Base-by-base conservation (phyloP, 83 land plant species). In the Isoetes engelmannii region DNA sequence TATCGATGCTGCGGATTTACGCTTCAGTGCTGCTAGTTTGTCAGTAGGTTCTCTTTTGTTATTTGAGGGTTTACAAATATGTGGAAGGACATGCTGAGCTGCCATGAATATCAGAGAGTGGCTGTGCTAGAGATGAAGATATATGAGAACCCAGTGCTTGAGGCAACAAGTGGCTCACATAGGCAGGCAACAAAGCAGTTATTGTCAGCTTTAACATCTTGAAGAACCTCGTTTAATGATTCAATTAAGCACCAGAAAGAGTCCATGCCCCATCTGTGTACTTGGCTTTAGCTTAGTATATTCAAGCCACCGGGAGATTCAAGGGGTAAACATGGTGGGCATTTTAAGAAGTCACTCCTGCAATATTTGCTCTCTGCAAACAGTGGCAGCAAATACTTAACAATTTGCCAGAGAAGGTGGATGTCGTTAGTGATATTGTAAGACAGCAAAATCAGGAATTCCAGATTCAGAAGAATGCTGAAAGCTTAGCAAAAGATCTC, bases 11-110 rank as follows among this genome's bases (percentile, higher is more conserved):
- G n/a, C n/a, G n/a, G n/a, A n/a, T n/a, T n/a, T n/a, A n/a, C n/a
- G n/a, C n/a, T n/a, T n/a, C n/a, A n/a, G n/a, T 50, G 13, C 13
- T 8, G 10, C 53, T 50, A 50, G n/a, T n/a, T n/a, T n/a, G n/a
- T n/a, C n/a, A n/a, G n/a, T n/a, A n/a, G 37, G 37, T 51, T 12
- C 1, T 51, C 17, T 12, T 51, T 12, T 51, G 55, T 51, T 12
- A 15, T 51, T 12, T 51, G 55, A 1, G 4, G 62, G 19, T 19
- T 59, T 12, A 37, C 62, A 12, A 37, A 12, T 10, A 59, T 59
- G 62, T 59, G 62, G 62, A 59, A 18, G 62, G 19, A 59, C 18
- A 59, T 59, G 62, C 62, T 2, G 0, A 37, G 28, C 9, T 59
- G 62, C 19, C 62, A 59, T 42, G 9, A 59, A 18, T 7, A 59